Conservation (phyloP, 305 asterid genomes). For the Nicotiana rustica region DNA sequence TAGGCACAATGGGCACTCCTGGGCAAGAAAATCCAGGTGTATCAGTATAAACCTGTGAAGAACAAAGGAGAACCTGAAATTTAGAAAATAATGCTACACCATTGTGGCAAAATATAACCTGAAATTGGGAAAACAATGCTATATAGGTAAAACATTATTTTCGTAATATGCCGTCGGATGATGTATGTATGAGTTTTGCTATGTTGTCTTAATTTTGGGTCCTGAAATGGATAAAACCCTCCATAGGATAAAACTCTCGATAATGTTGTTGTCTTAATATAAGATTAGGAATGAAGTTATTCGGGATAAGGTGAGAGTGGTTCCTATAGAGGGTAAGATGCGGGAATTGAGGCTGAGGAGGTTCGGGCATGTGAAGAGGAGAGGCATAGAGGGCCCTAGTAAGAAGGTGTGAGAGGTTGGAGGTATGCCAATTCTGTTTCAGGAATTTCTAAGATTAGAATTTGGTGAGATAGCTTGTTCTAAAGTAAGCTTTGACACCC, state of each 20-base stretch:
- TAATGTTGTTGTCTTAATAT: no score
- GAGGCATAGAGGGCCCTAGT: no score
- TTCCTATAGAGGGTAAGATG: no score
- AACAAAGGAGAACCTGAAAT: conserved; percentile 26
- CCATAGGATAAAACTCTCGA: background rate
- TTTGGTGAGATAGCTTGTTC: conserved; percentile 23
- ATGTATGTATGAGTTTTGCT: background rate
- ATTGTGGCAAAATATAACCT: background rate
- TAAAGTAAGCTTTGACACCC: conserved; percentile 23
- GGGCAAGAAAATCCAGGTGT: conserved; percentile 95
- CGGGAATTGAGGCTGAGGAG: no score
- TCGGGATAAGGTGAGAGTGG: no score
- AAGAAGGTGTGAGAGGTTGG: no score
- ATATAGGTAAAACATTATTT: background rate
- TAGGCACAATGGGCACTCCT: conserved; percentile 84
- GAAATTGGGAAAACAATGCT: background rate
- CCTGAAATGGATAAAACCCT: background rate
- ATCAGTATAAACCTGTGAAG: conserved; percentile 57
- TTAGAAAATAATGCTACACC: conserved; percentile 5
- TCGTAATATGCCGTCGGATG: background rate
- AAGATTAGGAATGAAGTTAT: no score
- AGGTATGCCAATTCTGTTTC: background rate
- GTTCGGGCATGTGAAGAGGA: no score
- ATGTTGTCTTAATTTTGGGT: background rate
- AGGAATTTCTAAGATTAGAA: conserved; percentile 23